Conservation (phyloP, 306 rosid genomes). For the Sechiopsis laciniata region DNA sequence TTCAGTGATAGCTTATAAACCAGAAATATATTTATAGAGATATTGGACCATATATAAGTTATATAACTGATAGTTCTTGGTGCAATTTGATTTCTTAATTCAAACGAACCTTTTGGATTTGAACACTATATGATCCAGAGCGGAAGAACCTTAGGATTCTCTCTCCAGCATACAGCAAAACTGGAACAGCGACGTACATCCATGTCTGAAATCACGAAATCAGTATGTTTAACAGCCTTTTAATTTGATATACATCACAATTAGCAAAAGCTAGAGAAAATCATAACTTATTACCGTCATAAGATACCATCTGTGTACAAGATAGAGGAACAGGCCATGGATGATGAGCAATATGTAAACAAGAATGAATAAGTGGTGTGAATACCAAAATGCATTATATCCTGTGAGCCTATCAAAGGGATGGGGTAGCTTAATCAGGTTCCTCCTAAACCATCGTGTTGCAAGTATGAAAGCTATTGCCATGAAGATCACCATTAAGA, state of each 20-base stretch:
- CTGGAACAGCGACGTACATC: constrained; percentile 89
- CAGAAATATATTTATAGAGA: neutral
- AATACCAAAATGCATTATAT: constrained; percentile 96
- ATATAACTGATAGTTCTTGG: neutral
- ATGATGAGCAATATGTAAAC: constrained; percentile 74
- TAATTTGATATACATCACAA: too few species aligned
- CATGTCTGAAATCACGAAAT: constrained; percentile 66
- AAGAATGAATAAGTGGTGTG: constrained; percentile 90
- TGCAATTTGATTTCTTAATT: constrained; percentile 3
- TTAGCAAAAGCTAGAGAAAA: neutral
- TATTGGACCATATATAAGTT: neutral
- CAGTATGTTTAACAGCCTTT: neutral
- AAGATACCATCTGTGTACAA: constrained; percentile 61
- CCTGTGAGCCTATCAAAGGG: constrained; percentile 91
- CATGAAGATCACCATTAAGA: constrained; percentile 73
- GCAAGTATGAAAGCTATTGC: constrained; percentile 81
- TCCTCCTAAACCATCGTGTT: constrained; percentile 84
- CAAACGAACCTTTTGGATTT: constrained; percentile 62
- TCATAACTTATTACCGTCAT: constrained; percentile 53
- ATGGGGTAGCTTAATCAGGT: constrained; percentile 74
- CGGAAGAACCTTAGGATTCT: constrained; percentile 82
- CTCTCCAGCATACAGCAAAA: constrained; percentile 85
- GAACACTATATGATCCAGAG: constrained; percentile 76
- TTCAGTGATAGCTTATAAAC: neutral
- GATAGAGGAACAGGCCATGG: constrained; percentile 70